Conservation (phyloP, 805 yeast species). For the Starmerella cellae region DNA sequence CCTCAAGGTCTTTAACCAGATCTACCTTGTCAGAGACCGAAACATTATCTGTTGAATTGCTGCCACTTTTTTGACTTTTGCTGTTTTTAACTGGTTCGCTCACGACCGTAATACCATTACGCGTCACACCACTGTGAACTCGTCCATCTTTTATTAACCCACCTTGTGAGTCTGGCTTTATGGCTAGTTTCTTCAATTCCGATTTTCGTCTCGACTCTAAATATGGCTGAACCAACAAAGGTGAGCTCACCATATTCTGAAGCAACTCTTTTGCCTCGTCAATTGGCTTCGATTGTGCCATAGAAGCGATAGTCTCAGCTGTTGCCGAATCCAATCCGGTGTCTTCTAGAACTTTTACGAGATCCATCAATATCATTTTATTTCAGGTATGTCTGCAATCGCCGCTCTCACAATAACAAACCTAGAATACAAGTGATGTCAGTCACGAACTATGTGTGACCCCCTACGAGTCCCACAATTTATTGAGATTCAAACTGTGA, state of each 20-base stretch:
- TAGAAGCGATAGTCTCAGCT: conserved; percentile 16
- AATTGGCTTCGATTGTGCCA: conserved; percentile 14
- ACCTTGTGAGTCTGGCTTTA: not conserved
- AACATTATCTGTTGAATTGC: not conserved
- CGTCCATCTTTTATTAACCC: not conserved
- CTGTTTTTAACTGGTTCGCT: not conserved
- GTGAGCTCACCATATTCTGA: conserved; percentile 13
- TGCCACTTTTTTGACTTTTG: not conserved
- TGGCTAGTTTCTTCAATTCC: not conserved
- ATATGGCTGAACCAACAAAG: conserved; percentile 11
- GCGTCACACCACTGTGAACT: not conserved
- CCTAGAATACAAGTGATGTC: too few relatives aligned
- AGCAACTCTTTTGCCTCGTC: conserved; percentile 18
- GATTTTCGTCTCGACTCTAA: conserved; percentile 7
- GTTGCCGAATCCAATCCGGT: conserved; percentile 21
- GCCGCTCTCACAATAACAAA: too few relatives aligned
- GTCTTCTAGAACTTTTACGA: conserved; percentile 12
- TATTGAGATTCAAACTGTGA: too few relatives aligned
- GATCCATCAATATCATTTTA: conserved; percentile 1
- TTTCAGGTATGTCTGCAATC: too few relatives aligned
- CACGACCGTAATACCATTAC: conserved; percentile 1
- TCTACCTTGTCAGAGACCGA: conserved; percentile 34
- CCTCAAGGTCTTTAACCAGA: conserved; percentile 51
- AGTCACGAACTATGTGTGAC: too few relatives aligned
- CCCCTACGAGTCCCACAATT: too few relatives aligned